phyloP scores from a whole-genome alignment of 192 early-diverging fungal genomes.

The Coemansia sp. region DNA sequence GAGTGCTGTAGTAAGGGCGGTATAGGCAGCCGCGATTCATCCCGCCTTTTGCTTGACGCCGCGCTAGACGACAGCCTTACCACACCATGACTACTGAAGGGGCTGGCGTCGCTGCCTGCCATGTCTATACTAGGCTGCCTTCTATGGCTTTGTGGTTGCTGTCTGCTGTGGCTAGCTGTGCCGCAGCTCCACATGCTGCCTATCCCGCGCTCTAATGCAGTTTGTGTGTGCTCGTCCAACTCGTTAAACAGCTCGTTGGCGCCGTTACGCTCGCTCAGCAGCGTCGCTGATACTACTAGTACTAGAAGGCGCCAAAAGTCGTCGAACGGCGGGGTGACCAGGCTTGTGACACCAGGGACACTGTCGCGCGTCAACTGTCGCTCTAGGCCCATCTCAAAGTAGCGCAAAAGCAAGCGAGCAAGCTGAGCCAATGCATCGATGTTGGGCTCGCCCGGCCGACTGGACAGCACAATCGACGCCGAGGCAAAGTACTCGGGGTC shows the following conservation, averaged over 20 bases:
- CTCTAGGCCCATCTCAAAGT: slow-evolving; percentile 28
- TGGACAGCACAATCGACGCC: slow-evolving; percentile 43
- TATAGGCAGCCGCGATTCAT: not conserved
- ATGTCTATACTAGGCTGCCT: not conserved
- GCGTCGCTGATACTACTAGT: slow-evolving; percentile 37
- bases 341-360: slow-evolving; percentile 31
- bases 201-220: slow-evolving; percentile 22
- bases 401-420: slow-evolving; percentile 40
- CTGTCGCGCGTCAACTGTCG: slow-evolving; percentile 26
- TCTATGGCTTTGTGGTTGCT: not conserved
- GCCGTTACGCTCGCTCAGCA: slow-evolving; percentile 42
- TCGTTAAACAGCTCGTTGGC: slow-evolving; percentile 23
- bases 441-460: slow-evolving; percentile 24
- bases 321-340: slow-evolving; percentile 31
- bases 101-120: slow-evolving; percentile 2
- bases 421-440: slow-evolving; percentile 47
- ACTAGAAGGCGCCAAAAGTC: slow-evolving; percentile 45
- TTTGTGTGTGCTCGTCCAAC: slow-evolving; percentile 19
- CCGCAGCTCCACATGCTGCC: slow-evolving; percentile 27
- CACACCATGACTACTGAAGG: slow-evolving; percentile 1
- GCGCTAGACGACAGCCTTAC: slow-evolving; percentile 6
- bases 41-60: not conserved
- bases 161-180: not conserved
- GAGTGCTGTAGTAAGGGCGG: not conserved
- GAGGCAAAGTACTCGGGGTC: slow-evolving; percentile 51